A percentile compares a stretch with the other conserved stretches of the same genome.
Evolutionary conservation across 176 grass and related monocot genomes (phyloP).

Genomic region (Zoysia pacifica): DNA sequence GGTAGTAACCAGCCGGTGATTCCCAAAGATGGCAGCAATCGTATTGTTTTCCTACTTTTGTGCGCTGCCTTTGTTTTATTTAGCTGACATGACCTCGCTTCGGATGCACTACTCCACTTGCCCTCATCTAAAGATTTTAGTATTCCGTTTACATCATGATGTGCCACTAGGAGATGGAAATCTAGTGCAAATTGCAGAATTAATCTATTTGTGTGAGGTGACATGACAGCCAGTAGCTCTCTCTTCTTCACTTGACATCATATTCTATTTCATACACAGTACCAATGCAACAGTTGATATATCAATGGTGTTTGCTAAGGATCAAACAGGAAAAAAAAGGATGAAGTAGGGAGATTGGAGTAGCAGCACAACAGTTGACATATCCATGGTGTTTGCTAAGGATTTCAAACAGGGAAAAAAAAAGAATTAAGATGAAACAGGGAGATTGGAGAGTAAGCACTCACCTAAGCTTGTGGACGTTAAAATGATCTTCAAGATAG

Average conservation of each 20-base stretch:
- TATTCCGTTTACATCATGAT: constrained; percentile 34
- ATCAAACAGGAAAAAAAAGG: background rate
- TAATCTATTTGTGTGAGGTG: constrained; percentile 10
- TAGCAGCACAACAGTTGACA: too few relatives aligned
- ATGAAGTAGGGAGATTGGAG: background rate
- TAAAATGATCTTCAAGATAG: constrained; percentile 81
- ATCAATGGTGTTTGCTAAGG: background rate
- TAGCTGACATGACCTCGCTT: too few relatives aligned
- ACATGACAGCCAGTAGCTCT: constrained; percentile 5
- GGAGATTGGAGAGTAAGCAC: background rate
- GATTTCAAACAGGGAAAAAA: too few relatives aligned
- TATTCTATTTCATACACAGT: constrained; percentile 6
- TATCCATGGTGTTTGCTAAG: too few relatives aligned
- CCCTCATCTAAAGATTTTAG: constrained; percentile 6
- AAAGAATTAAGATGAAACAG: too few relatives aligned
- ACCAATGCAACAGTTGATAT: constrained; percentile 19
- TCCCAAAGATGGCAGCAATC: too few relatives aligned
- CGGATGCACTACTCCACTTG: too few relatives aligned
- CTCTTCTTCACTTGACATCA: constrained; percentile 11
- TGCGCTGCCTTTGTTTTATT: too few relatives aligned
- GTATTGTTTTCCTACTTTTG: too few relatives aligned
- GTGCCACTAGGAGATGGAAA: constrained; percentile 11
- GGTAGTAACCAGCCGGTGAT: too few relatives aligned
- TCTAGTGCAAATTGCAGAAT: constrained; percentile 44
- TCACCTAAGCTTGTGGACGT: constrained; percentile 66